Conservation (phyloP, 768 basidiomycete species). For the Neoboletus magnificus region DNA sequence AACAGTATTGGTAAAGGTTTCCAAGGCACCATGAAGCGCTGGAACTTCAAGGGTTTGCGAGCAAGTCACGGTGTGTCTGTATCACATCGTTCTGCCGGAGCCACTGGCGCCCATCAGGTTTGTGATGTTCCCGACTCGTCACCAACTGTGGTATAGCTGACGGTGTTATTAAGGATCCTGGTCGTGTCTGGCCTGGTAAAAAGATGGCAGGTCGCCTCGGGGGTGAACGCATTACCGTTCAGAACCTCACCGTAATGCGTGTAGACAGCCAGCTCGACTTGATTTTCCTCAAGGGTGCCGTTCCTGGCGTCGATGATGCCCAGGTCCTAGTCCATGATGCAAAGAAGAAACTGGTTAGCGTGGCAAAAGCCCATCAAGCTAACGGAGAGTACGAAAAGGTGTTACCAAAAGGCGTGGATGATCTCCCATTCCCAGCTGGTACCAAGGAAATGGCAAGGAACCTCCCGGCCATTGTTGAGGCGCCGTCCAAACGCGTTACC, state of each 20-base stretch:
- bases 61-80: conserved; percentile 96
- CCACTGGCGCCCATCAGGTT: conserved; percentile 94
- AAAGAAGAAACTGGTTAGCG: conserved; percentile 75
- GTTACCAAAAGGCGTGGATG: conserved; percentile 76
- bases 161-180: conserved; percentile 69
- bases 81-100: conserved; percentile 89
- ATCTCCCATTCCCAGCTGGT: conserved; percentile 91
- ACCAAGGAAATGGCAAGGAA: conserved; percentile 68
- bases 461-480: conserved; percentile 63
- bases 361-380: conserved; percentile 60
- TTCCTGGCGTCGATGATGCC: conserved; percentile 87
- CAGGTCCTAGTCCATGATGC: conserved; percentile 86
- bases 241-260: conserved; percentile 86
- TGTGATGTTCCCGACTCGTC: conserved; percentile 16
- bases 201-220: conserved; percentile 98
- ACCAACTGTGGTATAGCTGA: neutral
- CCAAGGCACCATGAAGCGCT: conserved; percentile 95
- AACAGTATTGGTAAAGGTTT: conserved; percentile 94
- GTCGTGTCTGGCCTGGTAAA: conserved; percentile 93
- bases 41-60: conserved; percentile 86
- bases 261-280: conserved; percentile 85
- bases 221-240: conserved; percentile 72
- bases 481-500: conserved; percentile 68
- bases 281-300: conserved; percentile 85
- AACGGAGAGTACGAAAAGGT: conserved; percentile 75